Evolutionary conservation across 1,139 yeast genomes (phyloP), one percentile per base, ranked within the genome.

Genomic region (Geotrichum fermentans): DNA sequence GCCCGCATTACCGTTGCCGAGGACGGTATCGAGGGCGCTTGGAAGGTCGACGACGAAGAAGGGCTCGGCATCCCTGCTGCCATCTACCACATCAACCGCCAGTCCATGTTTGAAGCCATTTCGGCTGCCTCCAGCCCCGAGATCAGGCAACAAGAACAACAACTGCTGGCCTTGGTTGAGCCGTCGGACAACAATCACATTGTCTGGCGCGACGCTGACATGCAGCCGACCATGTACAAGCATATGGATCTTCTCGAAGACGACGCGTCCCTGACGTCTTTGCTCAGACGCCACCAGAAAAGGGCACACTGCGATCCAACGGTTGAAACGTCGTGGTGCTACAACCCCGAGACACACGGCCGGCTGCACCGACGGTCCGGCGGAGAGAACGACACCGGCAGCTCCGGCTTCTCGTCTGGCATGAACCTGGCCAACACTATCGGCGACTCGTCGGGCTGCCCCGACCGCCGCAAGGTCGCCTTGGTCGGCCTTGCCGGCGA

Each of bases 401-500:
- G 46, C 43, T 52, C 58, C 16, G 65, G 67, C 4, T 60, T 61
- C 45, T 58, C 64, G 5, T 52, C 62, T 11, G 67, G 65, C 24
- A 53, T 54, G 21, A 64, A 62, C 44, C 58, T 68, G 28, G 54
- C 56, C 11, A 39, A 53, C 24, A 56, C 64, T 8, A 56, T 68
- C 39, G 71, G 72, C n/a, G 57, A 61, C 49, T 57, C 64, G 2
- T 42, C 53, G 1, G 72, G 72, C 6, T 68, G 72, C 40, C 70
- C 72, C n/a, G 52, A 54, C 1, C 60, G 59, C 16, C 59, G 64
- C 26, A 56, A 59, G 46, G 58, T 63, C 26, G 69, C 72, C 1
- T 56, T 66, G 22, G 59, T 69, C 14, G 73, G 73, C 2, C 57
- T 68, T 8, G 72, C 68, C 7, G 72, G 65, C 1, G 73, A 70